Base-by-base conservation (phyloP, 371 early-diverging fungal genomes). In the Amoeboaphelidium protococcarum region DNA sequence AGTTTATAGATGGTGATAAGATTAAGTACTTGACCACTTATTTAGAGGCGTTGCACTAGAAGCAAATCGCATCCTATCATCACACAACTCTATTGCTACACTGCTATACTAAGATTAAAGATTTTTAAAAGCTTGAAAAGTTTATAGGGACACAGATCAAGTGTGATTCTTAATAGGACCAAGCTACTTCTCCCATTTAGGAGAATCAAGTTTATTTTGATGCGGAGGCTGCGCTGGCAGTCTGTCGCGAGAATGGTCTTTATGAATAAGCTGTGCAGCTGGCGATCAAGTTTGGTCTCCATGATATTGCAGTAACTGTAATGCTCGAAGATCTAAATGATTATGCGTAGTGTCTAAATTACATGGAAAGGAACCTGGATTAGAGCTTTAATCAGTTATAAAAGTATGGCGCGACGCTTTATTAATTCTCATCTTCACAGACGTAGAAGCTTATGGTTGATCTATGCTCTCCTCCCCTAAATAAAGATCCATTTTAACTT, bases 81-180 rank as follows among this genome's bases (percentile, higher is more conserved):
- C 91, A 91, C 58, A 90, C 90, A 0, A 90, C 91, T 0, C 58
- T 91, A 41, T 60, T 94, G 24, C 65, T 94, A n/a, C 90, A 88
- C 54, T 94, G 95, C 66, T 94, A 91, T 57, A 82, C 91, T 21
- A 90, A 91, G 57, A 66, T 87, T 16, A 79, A 81, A 53, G 88
- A 84, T 59, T 76, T 76, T 10, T 68, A 69, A 40, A 59, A 74
- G 12, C 60, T 87, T 20, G 81, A 83, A 56, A 70, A 72, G 53
- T 89, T 94, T 53, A 77, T 94, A 49, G 78, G 80, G 66, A n/a
- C n/a, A n/a, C n/a, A n/a, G n/a, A n/a, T n/a, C n/a, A 78, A 81
- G 66, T 40, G 12, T 24, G 27, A 52, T 13, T 74, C 72, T 46
- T 66, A 68, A 13, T 72, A n/a, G n/a, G n/a, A n/a, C n/a, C n/a